Base-by-base conservation (phyloP, 2,329 filamentous ascomycete species). In the Emydomyces testavorans region DNA sequence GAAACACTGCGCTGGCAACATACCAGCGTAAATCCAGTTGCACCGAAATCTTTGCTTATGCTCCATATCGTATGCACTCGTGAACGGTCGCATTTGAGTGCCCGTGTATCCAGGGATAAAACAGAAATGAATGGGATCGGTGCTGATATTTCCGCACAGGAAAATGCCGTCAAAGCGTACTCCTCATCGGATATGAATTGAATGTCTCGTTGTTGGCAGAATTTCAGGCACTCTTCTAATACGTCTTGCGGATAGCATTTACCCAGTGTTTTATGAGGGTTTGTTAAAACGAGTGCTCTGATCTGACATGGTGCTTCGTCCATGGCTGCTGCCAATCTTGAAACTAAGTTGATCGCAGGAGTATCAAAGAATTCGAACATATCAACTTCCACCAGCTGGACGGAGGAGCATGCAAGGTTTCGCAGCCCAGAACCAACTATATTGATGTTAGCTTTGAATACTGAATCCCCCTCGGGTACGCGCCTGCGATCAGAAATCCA, bases 141-240 rank as follows among this genome's bases (percentile, higher is more conserved):
- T 5, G 51, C 46, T 4, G 41, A 41, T 20, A 52, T 46, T 32
- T 55, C 54, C 10, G 48, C 50, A 40, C 49, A 45, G 16, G 52
- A 43, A 43, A 53, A 56, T 37, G 35, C 34, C 11, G 51, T 52
- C 41, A 60, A 46, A 6, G 51, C 58, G 41, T 61, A 61, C 8
- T 57, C 50, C 39, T 62, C 59, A 46, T 62, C 54, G 3, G 56
- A 58, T n/a, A 61, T 57, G 44, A 57, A 56, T 39, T 61, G 59
- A 26, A 61, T 54, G 5, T 51, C 43, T 20, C 45, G 36, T 15
- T 50, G 35, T 20, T 54, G 35, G 42, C 58, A 60, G 34, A 61
- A 60, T 26, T 49, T 51, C 18, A 61, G 23, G 18, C 50, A 49
- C 3, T 35, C 50, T 32, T 53, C 48, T n/a, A 62, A 24, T 3